Conservation (phyloP, 148 eudicot genomes). For the Amaranthus palmeri region DNA sequence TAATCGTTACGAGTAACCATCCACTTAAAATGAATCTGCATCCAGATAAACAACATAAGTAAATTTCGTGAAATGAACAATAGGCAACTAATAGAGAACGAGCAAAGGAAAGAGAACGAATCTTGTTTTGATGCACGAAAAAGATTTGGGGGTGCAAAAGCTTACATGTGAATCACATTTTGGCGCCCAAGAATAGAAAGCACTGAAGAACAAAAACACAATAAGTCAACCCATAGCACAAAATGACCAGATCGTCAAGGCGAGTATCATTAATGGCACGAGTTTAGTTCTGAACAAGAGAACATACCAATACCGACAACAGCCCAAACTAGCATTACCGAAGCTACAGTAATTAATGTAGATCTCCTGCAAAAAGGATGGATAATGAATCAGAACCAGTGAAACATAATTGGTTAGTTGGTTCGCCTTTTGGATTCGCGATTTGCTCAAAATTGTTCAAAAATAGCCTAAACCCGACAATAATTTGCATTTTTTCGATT, state of each 20-base stretch:
- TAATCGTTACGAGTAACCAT: slow-evolving; percentile 83
- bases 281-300: not conserved
- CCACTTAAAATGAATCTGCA: slow-evolving; percentile 87
- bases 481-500: too few species aligned
- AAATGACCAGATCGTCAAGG: not conserved
- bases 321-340: slow-evolving; percentile 65
- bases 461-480: too few species aligned
- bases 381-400: not conserved
- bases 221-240: not conserved
- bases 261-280: not conserved
- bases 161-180: slow-evolving; percentile 77
- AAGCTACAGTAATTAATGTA: slow-evolving; percentile 59
- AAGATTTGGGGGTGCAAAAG: not conserved
- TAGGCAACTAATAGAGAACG: not conserved
- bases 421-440: too few species aligned
- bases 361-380: slow-evolving; percentile 47
- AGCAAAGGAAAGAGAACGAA: not conserved
- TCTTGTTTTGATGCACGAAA: not conserved
- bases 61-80: not conserved
- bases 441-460: too few species aligned
- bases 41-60: not conserved
- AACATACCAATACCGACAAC: slow-evolving; percentile 76
- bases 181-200: slow-evolving; percentile 60
- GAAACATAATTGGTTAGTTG: too few species aligned
- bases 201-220: slow-evolving; percentile 42